Percentiles rank a stretch among this genome's conserved stretches.
phyloP scores from a whole-genome alignment of 805 yeast species.

The Yamadazyma laniorum region DNA sequence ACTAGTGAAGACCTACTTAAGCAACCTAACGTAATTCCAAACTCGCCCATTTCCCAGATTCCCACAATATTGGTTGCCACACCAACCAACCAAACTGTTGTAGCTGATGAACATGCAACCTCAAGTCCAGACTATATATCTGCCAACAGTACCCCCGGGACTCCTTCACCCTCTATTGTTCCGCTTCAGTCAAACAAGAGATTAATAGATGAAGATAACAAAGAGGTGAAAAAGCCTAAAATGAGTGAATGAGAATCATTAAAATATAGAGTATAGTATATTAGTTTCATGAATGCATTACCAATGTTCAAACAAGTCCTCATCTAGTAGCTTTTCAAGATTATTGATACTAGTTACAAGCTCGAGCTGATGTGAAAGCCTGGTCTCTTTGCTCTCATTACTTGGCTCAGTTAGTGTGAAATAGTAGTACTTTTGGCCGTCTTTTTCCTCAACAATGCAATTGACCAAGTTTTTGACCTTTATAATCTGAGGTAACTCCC shows the following conservation, averaged over 20 bases:
- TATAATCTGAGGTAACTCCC: neutral
- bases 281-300: too few relatives aligned
- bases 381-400: neutral
- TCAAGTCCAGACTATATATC: neutral
- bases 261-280: too few relatives aligned
- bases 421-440: neutral
- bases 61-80: neutral
- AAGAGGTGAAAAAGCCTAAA: neutral
- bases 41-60: neutral
- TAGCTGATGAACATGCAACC: neutral
- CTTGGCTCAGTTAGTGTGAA: neutral
- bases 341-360: neutral
- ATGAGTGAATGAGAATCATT: too few relatives aligned
- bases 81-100: neutral
- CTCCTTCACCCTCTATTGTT: neutral
- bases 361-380: conserved; percentile 5
- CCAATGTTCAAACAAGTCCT: neutral
- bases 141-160: neutral
- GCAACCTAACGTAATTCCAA: too few relatives aligned
- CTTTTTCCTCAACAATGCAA: neutral
- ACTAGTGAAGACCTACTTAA: neutral
- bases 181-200: neutral
- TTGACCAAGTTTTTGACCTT: conserved; percentile 2
- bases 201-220: neutral
- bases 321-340: conserved; percentile 3